phyloP scores from a whole-genome alignment of 208 protist genomes.

The Pavlovales sp. region DNA sequence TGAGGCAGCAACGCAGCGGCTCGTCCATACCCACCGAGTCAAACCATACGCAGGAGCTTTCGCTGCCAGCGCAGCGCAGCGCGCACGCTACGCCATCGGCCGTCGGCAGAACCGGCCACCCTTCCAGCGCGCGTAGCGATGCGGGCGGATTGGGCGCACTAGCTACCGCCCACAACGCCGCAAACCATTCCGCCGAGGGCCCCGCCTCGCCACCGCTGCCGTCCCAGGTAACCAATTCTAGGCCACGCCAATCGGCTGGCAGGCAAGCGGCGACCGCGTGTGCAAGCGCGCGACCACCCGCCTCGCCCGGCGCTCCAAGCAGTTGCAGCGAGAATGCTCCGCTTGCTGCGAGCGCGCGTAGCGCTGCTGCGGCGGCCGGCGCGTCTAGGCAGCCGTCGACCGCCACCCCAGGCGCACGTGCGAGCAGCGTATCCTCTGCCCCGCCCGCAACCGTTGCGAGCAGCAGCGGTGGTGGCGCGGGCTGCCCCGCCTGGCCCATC shows the following conservation, averaged over 20 bases:
- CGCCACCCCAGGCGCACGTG: no score
- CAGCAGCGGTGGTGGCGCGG: background rate
- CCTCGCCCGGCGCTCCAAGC: background rate
- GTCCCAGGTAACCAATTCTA: background rate
- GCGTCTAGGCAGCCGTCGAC: background rate
- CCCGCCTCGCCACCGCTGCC: background rate
- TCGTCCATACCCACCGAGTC: background rate
- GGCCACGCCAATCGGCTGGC: background rate
- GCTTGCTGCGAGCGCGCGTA: background rate
- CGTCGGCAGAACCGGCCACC: background rate
- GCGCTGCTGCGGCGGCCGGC: no score
- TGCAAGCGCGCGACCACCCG: background rate
- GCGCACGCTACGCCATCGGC: background rate
- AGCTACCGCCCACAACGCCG: background rate
- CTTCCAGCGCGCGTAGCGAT: background rate
- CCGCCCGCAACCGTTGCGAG: background rate
- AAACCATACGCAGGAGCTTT: background rate
- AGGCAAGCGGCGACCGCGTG: background rate
- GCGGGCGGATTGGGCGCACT: background rate
- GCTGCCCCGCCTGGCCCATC: background rate
- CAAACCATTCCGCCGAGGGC: background rate
- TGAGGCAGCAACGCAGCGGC: background rate
- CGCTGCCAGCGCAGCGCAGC: background rate
- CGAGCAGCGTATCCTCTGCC: background rate
- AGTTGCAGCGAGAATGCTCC: background rate